Evolutionary conservation across 768 basidiomycete species (phyloP), one percentile per base, ranked within the genome.

Genomic region (Tricholoma saponaceum): DNA sequence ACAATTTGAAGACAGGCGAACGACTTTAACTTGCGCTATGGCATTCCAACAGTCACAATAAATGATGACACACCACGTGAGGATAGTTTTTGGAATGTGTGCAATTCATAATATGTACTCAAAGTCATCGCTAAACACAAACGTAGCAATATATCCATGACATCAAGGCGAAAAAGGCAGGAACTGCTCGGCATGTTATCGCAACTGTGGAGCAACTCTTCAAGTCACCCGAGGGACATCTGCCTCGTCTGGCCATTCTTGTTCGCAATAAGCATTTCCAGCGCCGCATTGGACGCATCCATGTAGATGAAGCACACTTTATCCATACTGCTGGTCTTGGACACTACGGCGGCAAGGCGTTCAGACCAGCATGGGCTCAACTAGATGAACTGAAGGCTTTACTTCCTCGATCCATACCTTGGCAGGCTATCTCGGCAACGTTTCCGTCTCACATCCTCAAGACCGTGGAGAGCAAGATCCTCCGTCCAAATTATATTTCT

Each of bases 221-320:
- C 43, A 66, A 58, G 51, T 52, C 60, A 6, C 58, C 56, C 3
- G 64, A 58, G 32, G 64, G 62, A 9, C 67, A 63, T 20, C 43
- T 61, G 3, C 26, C 58, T 1, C 58, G 50, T 1, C 56, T 61
- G 41, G 47, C 14, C 1, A 14, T 49, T n/a, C 30, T 63, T 6
- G 41, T 63, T n/a, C 53, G 28, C 2, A 54, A 56, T n/a, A 13
- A 23, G 12, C 13, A 22, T 2, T 66, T 64, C 23, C 43, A 53
- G 5, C 20, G 49, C 2, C 30, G 12, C 1, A 55, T 66, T 16
- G 47, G 52, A 3, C 55, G 51, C 1, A 52, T 70, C 18, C 55
- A 58, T 53, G 50, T 70, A 10, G 67, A 72, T 44, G 65, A 72
- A 54, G 69, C 55, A 0, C 71, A 71, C 49, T 59, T 14, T 43